Conservation (phyloP, 495 filamentous ascomycete genomes). For the Corynascus novoguineensis region DNA sequence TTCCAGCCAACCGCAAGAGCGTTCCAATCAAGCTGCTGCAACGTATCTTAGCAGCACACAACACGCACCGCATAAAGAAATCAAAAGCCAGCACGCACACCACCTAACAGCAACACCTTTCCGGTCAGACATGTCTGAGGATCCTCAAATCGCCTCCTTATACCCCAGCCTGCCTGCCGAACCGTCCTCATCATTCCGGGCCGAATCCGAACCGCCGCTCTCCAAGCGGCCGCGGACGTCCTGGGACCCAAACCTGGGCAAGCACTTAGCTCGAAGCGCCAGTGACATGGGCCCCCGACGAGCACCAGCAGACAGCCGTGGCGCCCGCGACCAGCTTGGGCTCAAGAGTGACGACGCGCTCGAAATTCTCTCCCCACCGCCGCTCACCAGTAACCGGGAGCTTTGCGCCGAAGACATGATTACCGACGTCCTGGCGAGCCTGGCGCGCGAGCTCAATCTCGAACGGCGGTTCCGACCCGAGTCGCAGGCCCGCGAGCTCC, state of each 20-base stretch:
- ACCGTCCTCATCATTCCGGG: conserved; percentile 15
- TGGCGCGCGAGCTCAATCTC: conserved; percentile 49
- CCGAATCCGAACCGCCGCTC: conserved; percentile 35
- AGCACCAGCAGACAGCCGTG: conserved; percentile 4
- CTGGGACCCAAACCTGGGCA: conserved; percentile 5
- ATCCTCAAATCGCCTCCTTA: conserved; percentile 23
- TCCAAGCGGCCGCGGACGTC: conserved; percentile 24
- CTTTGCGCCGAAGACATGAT: conserved; percentile 34
- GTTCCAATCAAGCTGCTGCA: neutral
- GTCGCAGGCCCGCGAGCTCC: conserved; percentile 45
- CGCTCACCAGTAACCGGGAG: conserved; percentile 20
- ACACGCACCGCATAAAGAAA: no score
- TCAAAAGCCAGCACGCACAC: neutral
- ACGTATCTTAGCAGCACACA: no score
- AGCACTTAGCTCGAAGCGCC: conserved; percentile 24
- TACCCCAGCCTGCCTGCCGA: conserved; percentile 7
- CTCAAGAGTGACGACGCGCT: conserved; percentile 25
- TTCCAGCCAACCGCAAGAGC: neutral
- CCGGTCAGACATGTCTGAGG: neutral
- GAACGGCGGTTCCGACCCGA: conserved; percentile 47
- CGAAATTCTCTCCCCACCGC: conserved; percentile 35
- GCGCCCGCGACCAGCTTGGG: neutral
- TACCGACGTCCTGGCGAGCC: conserved; percentile 50
- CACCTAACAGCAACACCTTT: neutral
- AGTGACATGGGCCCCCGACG: conserved; percentile 37